A percentile compares a stretch with the other conserved stretches of the same genome.
These are phyloP conservation scores for Aspergillus jensenii DNA, from an alignment of 2,329 filamentous ascomycete species.

Conservation along the genomic window DNA sequence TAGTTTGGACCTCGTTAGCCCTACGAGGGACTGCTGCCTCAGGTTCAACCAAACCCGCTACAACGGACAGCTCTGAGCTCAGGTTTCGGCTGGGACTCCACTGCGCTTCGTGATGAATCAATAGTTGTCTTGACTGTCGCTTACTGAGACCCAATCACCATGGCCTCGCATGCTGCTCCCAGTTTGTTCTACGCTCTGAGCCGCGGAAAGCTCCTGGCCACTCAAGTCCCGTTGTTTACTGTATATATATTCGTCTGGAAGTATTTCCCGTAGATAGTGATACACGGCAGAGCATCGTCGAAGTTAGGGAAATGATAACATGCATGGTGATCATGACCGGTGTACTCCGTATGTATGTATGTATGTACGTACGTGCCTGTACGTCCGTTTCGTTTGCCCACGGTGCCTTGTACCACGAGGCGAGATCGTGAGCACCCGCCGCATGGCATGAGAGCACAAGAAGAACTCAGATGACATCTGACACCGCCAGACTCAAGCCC, in stretches of 20 bases:
- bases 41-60: background rate
- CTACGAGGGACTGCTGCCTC: too few species aligned
- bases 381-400: slow-evolving; percentile 11
- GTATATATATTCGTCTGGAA: too few species aligned
- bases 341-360: slow-evolving; percentile 9
- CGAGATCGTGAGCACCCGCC: slow-evolving; percentile 22
- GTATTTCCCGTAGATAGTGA: too few species aligned
- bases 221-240: too few species aligned
- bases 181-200: too few species aligned
- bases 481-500: too few species aligned
- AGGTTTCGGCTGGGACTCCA: slow-evolving; percentile 12
- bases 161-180: too few species aligned
- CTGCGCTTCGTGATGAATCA: slow-evolving; percentile 14
- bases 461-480: slow-evolving; percentile 12
- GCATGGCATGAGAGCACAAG: slow-evolving; percentile 23
- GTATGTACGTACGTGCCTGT: slow-evolving; percentile 4
- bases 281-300: too few species aligned
- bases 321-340: background rate
- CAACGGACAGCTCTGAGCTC: slow-evolving; percentile 23
- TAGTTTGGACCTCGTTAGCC: slow-evolving; percentile 15
- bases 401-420: slow-evolving; percentile 22
- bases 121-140: slow-evolving; percentile 11
- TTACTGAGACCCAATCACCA: background rate
- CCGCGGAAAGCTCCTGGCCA: too few species aligned
- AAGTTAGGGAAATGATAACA: too few species aligned